Conservation (phyloP, 805 yeast species). For the Suhomyces kilbournensis region DNA sequence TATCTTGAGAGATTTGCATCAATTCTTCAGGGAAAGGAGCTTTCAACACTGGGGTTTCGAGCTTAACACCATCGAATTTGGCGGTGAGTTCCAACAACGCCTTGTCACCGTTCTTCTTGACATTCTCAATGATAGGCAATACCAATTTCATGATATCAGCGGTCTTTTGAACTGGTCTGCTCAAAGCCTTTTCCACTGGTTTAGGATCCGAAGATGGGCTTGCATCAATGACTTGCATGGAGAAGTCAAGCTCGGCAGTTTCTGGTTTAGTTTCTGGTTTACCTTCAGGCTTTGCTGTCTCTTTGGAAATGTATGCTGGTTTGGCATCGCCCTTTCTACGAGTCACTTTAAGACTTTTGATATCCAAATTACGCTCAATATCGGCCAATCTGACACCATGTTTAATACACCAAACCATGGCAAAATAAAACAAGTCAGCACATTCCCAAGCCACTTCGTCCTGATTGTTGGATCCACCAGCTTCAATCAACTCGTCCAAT, state of each 20-base stretch:
- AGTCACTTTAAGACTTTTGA: conserved; percentile 81
- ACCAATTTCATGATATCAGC: conserved; percentile 91
- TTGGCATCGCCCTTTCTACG: conserved; percentile 97
- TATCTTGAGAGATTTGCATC: conserved; percentile 69
- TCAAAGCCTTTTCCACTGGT: conserved; percentile 57
- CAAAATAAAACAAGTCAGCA: conserved; percentile 76
- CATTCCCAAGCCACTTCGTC: conserved; percentile 89
- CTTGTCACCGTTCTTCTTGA: conserved; percentile 73
- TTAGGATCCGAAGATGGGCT: conserved; percentile 36
- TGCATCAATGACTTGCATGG: conserved; percentile 49
- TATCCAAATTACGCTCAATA: conserved; percentile 78
- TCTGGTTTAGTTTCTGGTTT: neutral
- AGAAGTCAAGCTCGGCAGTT: conserved; percentile 27
- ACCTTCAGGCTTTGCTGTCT: conserved; percentile 5
- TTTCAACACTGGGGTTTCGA: conserved; percentile 66
- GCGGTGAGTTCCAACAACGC: conserved; percentile 88
- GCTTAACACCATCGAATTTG: conserved; percentile 82
- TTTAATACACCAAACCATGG: conserved; percentile 53
- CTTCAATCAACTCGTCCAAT: conserved; percentile 92
- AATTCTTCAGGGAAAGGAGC: conserved; percentile 86
- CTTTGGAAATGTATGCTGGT: conserved; percentile 53
- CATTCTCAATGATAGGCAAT: conserved; percentile 81
- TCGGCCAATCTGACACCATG: conserved; percentile 78
- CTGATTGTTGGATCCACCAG: conserved; percentile 32
- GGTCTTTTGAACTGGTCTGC: conserved; percentile 94